These are phyloP conservation scores for Kalaharituber pfeilii DNA, from an alignment of 2,329 filamentous ascomycete genomes.

Conservation along the genomic window DNA sequence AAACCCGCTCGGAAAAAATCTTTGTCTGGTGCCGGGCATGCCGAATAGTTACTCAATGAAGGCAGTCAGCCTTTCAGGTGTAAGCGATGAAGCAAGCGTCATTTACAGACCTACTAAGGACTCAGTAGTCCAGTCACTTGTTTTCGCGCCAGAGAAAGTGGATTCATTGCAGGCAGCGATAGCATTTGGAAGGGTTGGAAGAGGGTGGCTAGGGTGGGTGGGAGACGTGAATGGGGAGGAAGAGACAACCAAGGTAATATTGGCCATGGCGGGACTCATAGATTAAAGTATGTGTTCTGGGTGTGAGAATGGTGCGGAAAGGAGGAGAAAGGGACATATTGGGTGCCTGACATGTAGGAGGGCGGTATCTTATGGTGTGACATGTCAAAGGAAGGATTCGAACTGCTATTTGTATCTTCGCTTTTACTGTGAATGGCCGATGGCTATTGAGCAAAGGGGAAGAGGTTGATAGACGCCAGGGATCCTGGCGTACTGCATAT, in stretches of 20 bases:
- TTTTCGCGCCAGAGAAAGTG: background rate
- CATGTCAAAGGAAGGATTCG: too few relatives aligned
- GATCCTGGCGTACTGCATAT: too few relatives aligned
- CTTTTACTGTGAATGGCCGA: too few relatives aligned
- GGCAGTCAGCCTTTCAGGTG: conserved; percentile 6
- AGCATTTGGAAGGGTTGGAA: conserved; percentile 3
- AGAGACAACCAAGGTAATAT: conserved; percentile 3
- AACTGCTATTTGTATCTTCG: too few relatives aligned
- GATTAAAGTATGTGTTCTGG: too few relatives aligned
- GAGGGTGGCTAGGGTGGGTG: conserved; percentile 11
- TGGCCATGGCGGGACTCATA: too few relatives aligned
- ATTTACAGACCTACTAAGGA: conserved; percentile 5
- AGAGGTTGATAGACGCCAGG: too few relatives aligned
- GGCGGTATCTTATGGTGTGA: too few relatives aligned
- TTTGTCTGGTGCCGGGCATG: background rate
- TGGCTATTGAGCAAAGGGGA: too few relatives aligned
- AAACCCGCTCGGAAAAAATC: background rate
- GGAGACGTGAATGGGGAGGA: conserved; percentile 10
- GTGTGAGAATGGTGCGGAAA: too few relatives aligned
- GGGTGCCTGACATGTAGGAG: too few relatives aligned
- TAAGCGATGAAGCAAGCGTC: background rate
- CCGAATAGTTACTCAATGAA: conserved; percentile 6
- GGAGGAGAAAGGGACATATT: too few relatives aligned
- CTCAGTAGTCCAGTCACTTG: background rate
- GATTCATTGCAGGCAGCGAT: conserved; percentile 1